Percentiles rank a stretch among this genome's conserved stretches.
These are phyloP conservation scores for Breynia disticha DNA, from an alignment of 441 rosid species.

Conservation along the genomic window DNA sequence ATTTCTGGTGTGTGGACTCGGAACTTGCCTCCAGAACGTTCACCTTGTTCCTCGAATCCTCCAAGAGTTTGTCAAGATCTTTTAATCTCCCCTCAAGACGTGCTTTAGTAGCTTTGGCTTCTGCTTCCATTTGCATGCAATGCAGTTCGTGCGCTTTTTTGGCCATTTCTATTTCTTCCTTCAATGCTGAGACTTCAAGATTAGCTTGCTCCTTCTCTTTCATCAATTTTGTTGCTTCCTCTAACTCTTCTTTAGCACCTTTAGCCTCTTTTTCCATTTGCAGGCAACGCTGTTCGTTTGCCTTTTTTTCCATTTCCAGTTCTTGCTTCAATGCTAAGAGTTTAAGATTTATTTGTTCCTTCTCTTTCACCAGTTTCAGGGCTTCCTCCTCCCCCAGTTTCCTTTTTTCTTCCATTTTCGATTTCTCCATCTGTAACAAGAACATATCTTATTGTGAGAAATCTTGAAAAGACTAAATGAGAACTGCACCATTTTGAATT, in stretches of 20 bases:
- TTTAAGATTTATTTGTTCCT: conserved; percentile 15
- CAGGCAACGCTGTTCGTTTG: conserved; percentile 38
- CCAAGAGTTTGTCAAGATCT: conserved; percentile 45
- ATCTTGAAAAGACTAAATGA: neutral
- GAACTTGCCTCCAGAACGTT: conserved; percentile 60
- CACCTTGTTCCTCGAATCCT: conserved; percentile 50
- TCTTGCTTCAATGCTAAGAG: conserved; percentile 43
- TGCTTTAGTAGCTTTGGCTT: conserved; percentile 33
- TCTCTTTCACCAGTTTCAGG: conserved; percentile 11
- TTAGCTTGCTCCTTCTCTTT: conserved; percentile 14
- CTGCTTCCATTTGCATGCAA: conserved; percentile 47
- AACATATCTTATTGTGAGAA: neutral
- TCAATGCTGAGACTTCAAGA: conserved; percentile 31
- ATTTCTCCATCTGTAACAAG: conserved; percentile 4
- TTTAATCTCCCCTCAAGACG: conserved; percentile 48
- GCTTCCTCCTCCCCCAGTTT: conserved; percentile 9
- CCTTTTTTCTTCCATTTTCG: conserved; percentile 2
- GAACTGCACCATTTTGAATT: conserved; percentile 1
- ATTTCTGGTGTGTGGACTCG: conserved; percentile 44
- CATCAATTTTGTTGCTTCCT: conserved; percentile 15
- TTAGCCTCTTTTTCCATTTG: conserved; percentile 48
- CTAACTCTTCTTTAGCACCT: conserved; percentile 37
- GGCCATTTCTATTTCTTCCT: conserved; percentile 41
- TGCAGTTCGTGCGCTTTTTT: conserved; percentile 42
- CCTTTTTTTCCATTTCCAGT: conserved; percentile 36